Percentiles rank a stretch among this genome's conserved stretches.
Conservation (phyloP, 805 yeast genomes). For the Hanseniaspora singularis region DNA sequence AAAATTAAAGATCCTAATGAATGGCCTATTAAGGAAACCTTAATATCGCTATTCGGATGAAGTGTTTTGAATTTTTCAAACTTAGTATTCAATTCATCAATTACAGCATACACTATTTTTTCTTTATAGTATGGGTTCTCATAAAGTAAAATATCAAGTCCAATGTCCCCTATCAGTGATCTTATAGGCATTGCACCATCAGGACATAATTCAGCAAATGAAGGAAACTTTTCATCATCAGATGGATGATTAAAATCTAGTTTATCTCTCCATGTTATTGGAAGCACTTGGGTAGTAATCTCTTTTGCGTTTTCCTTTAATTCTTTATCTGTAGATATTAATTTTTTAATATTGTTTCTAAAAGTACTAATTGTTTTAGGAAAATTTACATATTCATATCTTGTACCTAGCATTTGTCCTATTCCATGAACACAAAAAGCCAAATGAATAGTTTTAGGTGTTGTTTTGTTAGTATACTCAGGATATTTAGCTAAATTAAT, state of each 20-base stretch:
- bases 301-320: slow-evolving; percentile 35
- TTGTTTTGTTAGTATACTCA: no score
- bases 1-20: slow-evolving; percentile 81
- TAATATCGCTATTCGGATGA: slow-evolving; percentile 68
- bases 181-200: slow-evolving; percentile 69
- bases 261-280: slow-evolving; percentile 83
- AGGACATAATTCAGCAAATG: slow-evolving; percentile 59
- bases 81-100: slow-evolving; percentile 49
- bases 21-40: slow-evolving; percentile 77
- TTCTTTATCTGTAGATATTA: slow-evolving; percentile 32
- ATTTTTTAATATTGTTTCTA: slow-evolving; percentile 42
- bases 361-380: slow-evolving; percentile 68
- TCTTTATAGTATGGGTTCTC: slow-evolving; percentile 58
- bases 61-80: slow-evolving; percentile 45
- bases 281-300: slow-evolving; percentile 68
- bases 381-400: slow-evolving; percentile 72
- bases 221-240: slow-evolving; percentile 43
- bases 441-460: slow-evolving; percentile 30
- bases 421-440: slow-evolving; percentile 90
- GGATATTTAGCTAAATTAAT: no score
- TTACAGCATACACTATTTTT: slow-evolving; percentile 52
- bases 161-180: slow-evolving; percentile 72
- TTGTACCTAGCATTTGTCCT: slow-evolving; percentile 75
- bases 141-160: slow-evolving; percentile 68
- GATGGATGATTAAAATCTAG: slow-evolving; percentile 45